A percentile compares a stretch with the other conserved stretches of the same genome.
phyloP scores from a whole-genome alignment of 169 alveolate genomes.

The Plasmodium vinckei region DNA sequence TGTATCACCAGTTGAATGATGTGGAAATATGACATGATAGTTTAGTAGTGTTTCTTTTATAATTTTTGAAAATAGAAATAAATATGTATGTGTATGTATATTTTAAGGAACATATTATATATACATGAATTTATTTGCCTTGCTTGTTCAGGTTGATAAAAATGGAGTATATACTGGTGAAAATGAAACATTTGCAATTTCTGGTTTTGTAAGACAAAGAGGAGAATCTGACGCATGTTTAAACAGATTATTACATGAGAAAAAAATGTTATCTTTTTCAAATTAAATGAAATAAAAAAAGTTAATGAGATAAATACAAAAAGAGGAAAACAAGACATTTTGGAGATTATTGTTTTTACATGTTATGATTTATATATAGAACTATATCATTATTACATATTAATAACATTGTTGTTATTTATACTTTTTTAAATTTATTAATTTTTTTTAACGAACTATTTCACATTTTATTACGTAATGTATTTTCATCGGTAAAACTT shows the following conservation, averaged over 20 bases:
- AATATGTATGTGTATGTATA: not conserved
- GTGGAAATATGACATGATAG: no score
- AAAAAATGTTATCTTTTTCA: slow-evolving; percentile 89
- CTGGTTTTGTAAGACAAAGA: slow-evolving; percentile 93
- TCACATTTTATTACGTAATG: no score
- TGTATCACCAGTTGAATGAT: no score
- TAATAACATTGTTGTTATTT: not conserved
- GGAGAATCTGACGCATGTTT: slow-evolving; percentile 95
- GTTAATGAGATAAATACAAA: no score
- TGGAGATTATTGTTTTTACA: no score
- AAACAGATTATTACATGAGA: slow-evolving; percentile 93
- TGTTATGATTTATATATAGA: no score
- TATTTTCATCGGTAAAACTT: no score
- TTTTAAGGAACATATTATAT: not conserved
- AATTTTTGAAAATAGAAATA: no score
- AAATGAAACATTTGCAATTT: slow-evolving; percentile 90
- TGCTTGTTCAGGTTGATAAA: slow-evolving; percentile 88
- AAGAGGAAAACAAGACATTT: no score
- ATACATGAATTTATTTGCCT: slow-evolving; percentile 6
- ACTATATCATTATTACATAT: no score
- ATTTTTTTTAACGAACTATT: not conserved
- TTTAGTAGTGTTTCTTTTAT: no score
- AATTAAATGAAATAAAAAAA: slow-evolving; percentile 63
- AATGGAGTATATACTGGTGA: slow-evolving; percentile 91
- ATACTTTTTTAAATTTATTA: not conserved